Base-by-base conservation (phyloP, 208 protist genomes). In the Willaertia magna region DNA sequence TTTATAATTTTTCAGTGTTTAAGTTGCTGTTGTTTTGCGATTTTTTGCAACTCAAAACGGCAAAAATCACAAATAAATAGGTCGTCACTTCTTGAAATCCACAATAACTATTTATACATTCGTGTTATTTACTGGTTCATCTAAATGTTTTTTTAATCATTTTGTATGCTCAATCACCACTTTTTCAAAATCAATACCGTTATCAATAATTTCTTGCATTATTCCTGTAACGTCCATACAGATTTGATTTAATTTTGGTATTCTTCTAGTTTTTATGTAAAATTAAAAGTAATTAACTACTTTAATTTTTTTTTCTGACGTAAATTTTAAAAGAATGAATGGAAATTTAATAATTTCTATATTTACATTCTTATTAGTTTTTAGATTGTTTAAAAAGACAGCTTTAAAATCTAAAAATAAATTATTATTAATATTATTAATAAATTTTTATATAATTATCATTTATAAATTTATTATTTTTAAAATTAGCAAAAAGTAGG, bases 371-470 rank as follows among this genome's bases (percentile, higher is more conserved):
- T 42, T 47, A 42, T 79, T n/a, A 9, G 74, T 30, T n/a, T 79
- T 79, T 22, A 9, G 16, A n/a, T 79, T 16, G 4, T 79, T 42
- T 11, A 9, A 7, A 79, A n/a, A 79, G 11, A 39, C 26, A 55
- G 78, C 78, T 83, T 83, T 46, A 42, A 83, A 83, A 42, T 83
- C 78, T 43, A 83, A 55, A n/a, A n/a, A n/a, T n/a, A n/a, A n/a
- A n/a, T n/a, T n/a, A n/a, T n/a, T n/a, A n/a, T n/a, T n/a, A n/a
- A n/a, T n/a, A n/a, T n/a, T n/a, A n/a, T n/a, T n/a, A n/a, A n/a
- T n/a, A n/a, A n/a, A n/a, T n/a, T n/a, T n/a, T n/a, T n/a, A n/a
- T n/a, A n/a, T n/a, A n/a, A n/a, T n/a, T n/a, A n/a, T n/a, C n/a
- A n/a, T n/a, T n/a, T n/a, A n/a, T n/a, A n/a, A n/a, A n/a, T n/a